These are phyloP conservation scores for Dioscorea zingiberensis DNA, from an alignment of 106 monocot genomes.

Conservation along the genomic window DNA sequence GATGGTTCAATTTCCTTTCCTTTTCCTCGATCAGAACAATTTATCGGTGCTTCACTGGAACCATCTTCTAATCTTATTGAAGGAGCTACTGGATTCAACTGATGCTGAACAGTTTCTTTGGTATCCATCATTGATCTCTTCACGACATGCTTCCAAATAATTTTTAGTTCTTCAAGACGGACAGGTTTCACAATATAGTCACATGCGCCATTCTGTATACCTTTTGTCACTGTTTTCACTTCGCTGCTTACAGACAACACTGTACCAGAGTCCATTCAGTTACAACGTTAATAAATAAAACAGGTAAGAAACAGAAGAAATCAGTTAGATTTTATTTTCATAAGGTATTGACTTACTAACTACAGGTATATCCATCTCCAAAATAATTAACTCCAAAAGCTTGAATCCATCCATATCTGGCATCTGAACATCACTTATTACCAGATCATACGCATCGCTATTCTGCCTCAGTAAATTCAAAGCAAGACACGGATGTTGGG, in stretches of 20 bases:
- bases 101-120: not conserved
- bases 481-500: constrained; percentile 13
- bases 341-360: constrained; percentile 18
- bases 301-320: not conserved
- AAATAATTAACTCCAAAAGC: constrained; percentile 20
- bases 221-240: constrained; percentile 22
- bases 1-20: constrained; percentile 4
- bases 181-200: constrained; percentile 33
- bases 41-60: not conserved
- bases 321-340: not conserved
- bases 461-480: constrained; percentile 24
- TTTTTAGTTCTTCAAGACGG: constrained; percentile 21
- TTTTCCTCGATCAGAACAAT: not conserved
- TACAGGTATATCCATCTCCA: constrained; percentile 32
- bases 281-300: too few species aligned
- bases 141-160: constrained; percentile 38
- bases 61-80: not conserved
- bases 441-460: constrained; percentile 24
- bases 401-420: constrained; percentile 37
- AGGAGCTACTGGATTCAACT: not conserved
- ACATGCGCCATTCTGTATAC: constrained; percentile 25
- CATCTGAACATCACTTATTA: constrained; percentile 35
- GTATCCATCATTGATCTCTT: constrained; percentile 2
- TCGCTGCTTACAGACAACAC: constrained; percentile 29
- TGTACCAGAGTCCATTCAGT: constrained; percentile 3